Percentiles rank a stretch among this genome's conserved stretches.
phyloP scores from a whole-genome alignment of 1,139 yeast genomes.

The Yamadazyma buinensis region DNA sequence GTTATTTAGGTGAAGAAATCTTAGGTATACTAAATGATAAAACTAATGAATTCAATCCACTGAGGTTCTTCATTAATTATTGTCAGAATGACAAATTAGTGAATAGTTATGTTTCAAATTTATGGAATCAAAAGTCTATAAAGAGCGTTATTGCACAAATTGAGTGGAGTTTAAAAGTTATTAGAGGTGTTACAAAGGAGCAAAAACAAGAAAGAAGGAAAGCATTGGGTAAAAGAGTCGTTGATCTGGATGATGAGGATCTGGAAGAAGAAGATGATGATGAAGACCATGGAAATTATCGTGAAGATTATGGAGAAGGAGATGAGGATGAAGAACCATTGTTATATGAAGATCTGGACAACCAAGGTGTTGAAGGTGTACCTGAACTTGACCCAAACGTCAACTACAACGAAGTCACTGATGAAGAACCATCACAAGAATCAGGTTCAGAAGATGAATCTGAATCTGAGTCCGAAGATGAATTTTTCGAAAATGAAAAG shows the following conservation, averaged over 20 bases:
- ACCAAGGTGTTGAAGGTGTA: constrained; percentile 41
- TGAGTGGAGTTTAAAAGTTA: constrained; percentile 56
- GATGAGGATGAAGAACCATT: constrained; percentile 22
- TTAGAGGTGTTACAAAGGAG: constrained; percentile 53
- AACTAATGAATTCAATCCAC: constrained; percentile 35
- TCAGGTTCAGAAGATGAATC: constrained; percentile 20
- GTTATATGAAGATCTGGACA: constrained; percentile 56
- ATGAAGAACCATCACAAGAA: constrained; percentile 48
- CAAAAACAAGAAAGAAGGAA: constrained; percentile 33
- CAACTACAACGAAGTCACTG: constrained; percentile 60
- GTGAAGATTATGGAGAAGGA: constrained; percentile 16
- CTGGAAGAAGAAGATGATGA: constrained; percentile 20
- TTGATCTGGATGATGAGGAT: constrained; percentile 15
- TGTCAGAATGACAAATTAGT: constrained; percentile 40
- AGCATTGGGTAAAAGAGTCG: constrained; percentile 21
- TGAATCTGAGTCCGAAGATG: constrained; percentile 28
- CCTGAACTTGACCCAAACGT: constrained; percentile 35
- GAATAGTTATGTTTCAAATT: constrained; percentile 48
- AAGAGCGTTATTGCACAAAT: constrained; percentile 45
- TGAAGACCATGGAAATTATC: constrained; percentile 14
- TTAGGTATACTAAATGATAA: constrained; percentile 25
- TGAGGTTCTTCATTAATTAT: constrained; percentile 43
- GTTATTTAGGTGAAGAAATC: constrained; percentile 25
- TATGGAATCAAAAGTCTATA: constrained; percentile 56
- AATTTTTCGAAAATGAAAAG: constrained; percentile 29